Evolutionary conservation across 805 yeast species (phyloP).

Genomic region (Candida ortonii): DNA sequence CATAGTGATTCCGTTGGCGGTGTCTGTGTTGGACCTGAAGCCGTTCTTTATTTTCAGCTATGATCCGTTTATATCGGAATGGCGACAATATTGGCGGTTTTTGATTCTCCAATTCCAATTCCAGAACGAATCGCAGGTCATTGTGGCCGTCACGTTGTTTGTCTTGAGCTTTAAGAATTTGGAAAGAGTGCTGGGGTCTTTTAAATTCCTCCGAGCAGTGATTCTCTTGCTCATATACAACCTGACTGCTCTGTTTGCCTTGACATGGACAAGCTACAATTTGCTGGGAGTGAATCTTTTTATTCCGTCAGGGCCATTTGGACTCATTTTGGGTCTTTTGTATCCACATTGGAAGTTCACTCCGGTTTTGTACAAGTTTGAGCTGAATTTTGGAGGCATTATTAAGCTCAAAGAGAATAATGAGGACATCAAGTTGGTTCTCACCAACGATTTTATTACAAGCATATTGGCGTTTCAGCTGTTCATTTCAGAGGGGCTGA

Average conservation of each 20-base stretch:
- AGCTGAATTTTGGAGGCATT: constrained; percentile 33
- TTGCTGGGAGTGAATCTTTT: constrained; percentile 40
- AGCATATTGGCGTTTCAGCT: constrained; percentile 34
- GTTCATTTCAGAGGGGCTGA: constrained; percentile 42
- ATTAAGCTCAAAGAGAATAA: constrained; percentile 14
- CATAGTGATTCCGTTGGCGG: constrained; percentile 38
- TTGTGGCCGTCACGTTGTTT: constrained; percentile 42
- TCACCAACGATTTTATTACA: constrained; percentile 34
- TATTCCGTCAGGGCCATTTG: constrained; percentile 43
- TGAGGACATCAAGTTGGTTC: constrained; percentile 22
- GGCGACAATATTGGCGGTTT: constrained; percentile 58
- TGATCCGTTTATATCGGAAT: constrained; percentile 53
- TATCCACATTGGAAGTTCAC: constrained; percentile 40
- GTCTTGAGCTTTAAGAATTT: constrained; percentile 51
- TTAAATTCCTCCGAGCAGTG: constrained; percentile 48
- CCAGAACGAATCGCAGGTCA: constrained; percentile 57
- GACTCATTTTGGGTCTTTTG: constrained; percentile 37
- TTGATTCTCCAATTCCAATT: constrained; percentile 49
- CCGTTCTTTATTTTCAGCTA: constrained; percentile 41
- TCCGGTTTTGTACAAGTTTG: constrained; percentile 40
- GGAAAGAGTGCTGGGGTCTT: constrained; percentile 57
- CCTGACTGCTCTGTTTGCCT: constrained; percentile 35
- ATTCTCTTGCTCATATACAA: constrained; percentile 48
- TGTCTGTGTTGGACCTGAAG: constrained; percentile 45
- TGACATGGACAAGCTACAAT: constrained; percentile 31